Conservation (phyloP, 2,329 filamentous ascomycete genomes). For the Penicillium sp. region DNA sequence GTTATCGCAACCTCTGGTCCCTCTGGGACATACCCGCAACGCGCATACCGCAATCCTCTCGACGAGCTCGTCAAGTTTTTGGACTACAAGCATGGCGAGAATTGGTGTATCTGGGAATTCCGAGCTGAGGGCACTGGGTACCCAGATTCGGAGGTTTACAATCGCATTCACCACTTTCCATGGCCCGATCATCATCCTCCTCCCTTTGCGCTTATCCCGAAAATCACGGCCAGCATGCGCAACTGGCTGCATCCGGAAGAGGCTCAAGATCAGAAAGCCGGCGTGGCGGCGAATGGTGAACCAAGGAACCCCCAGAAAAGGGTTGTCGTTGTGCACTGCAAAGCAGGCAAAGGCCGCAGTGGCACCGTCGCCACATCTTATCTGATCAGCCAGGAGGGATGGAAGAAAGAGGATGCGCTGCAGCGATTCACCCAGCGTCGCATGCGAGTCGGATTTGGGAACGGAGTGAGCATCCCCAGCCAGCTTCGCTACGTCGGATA, state of each 20-base stretch:
- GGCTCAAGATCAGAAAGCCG: conserved; percentile 14
- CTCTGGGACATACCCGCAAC: conserved; percentile 79
- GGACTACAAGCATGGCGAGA: conserved; percentile 70
- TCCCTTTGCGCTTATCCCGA: conserved; percentile 79
- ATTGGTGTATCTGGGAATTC: conserved; percentile 98
- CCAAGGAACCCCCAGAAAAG: conserved; percentile 37
- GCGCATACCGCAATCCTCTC: conserved; percentile 89
- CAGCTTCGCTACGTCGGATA: conserved; percentile 85
- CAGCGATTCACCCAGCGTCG: conserved; percentile 69
- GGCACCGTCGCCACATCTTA: conserved; percentile 86
- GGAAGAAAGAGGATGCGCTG: conserved; percentile 59
- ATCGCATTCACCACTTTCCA: conserved; percentile 81
- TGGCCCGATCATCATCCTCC: conserved; percentile 98
- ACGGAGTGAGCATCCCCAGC: conserved; percentile 86
- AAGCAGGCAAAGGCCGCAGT: conserved; percentile 90
- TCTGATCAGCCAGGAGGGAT: conserved; percentile 78
- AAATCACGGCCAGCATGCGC: conserved; percentile 87
- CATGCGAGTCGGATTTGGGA: conserved; percentile 84
- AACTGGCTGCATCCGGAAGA: conserved; percentile 63
- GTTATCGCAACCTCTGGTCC: conserved; percentile 76
- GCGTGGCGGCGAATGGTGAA: neutral
- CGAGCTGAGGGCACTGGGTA: conserved; percentile 95
- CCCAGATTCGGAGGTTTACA: conserved; percentile 81
- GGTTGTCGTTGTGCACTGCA: conserved; percentile 91
- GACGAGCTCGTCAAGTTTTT: conserved; percentile 82